Conservation (phyloP, 164 flowering plant species). For the Liriodendron chinense region DNA sequence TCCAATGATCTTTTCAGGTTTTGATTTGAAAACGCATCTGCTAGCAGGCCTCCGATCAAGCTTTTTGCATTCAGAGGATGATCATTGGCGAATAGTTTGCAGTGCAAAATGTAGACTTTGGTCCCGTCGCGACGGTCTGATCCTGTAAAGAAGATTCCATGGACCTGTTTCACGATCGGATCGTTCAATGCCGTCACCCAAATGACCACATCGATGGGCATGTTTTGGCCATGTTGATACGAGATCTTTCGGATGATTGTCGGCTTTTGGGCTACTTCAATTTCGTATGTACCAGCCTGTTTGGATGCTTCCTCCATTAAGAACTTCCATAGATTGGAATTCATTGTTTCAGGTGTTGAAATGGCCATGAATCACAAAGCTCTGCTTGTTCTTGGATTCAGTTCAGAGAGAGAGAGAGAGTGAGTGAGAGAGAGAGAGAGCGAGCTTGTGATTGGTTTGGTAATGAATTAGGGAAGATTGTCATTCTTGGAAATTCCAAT, state of each 20-base stretch:
- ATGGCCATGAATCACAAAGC: background rate
- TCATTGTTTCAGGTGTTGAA: background rate
- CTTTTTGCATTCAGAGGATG: background rate
- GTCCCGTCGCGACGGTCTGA: background rate
- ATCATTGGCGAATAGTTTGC: background rate
- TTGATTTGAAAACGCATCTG: background rate
- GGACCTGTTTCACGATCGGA: background rate
- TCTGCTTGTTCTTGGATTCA: background rate
- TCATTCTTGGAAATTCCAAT: background rate
- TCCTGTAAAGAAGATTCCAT: conserved; percentile 1
- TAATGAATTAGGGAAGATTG: too few relatives aligned
- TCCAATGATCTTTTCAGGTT: background rate
- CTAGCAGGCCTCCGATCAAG: background rate
- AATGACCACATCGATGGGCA: background rate
- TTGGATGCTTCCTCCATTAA: background rate
- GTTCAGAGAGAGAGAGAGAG: background rate
- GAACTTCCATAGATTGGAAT: conserved; percentile 5
- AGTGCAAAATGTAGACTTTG: background rate
- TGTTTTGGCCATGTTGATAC: background rate
- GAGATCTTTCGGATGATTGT: background rate
- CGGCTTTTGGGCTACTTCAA: background rate
- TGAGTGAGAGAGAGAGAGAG: too few relatives aligned
- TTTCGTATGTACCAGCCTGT: background rate
- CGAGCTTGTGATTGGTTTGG: background rate
- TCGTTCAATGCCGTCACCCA: background rate